Evolutionary conservation across 768 basidiomycete genomes (phyloP).

Genomic region (Tephrocybe sp.): DNA sequence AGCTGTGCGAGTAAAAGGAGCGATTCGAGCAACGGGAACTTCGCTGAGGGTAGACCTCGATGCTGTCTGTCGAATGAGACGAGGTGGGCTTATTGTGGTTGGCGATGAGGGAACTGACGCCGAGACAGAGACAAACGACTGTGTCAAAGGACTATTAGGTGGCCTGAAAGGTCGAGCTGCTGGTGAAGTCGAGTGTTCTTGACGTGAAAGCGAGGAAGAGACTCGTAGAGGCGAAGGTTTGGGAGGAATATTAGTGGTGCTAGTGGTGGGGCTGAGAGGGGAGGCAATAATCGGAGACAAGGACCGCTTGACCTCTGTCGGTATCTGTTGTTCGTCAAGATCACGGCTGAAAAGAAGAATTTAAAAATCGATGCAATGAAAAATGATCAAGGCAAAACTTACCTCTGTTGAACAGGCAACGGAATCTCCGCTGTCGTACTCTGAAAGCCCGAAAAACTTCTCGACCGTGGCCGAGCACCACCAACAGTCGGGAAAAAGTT

Average conservation of each 20-base stretch:
- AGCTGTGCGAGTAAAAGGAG: constrained; percentile 9
- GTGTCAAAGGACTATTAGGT: constrained; percentile 35
- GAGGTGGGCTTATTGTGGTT: constrained; percentile 15
- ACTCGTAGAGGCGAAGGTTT: constrained; percentile 18
- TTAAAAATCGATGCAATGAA: constrained; percentile 1
- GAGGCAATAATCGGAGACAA: constrained; percentile 18
- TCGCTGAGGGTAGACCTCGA: constrained; percentile 24
- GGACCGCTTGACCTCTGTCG: constrained; percentile 22
- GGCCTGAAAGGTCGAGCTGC: constrained; percentile 20
- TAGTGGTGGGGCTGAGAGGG: constrained; percentile 14
- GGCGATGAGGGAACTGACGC: constrained; percentile 20
- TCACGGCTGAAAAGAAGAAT: constrained; percentile 21
- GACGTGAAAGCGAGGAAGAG: constrained; percentile 10
- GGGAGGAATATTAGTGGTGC: constrained; percentile 6
- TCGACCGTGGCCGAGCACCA: constrained; percentile 58
- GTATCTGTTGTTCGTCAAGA: constrained; percentile 22
- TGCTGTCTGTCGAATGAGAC: constrained; percentile 23
- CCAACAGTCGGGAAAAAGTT: constrained; percentile 62
- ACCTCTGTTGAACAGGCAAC: constrained; percentile 29
- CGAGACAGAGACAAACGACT: constrained; percentile 15
- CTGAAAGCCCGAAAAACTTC: constrained; percentile 77
- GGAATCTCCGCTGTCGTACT: constrained; percentile 29
- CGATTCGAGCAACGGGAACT: neutral
- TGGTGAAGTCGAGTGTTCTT: neutral
- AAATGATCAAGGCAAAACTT: constrained; percentile 5